Evolutionary conservation across 2,329 filamentous ascomycete genomes (phyloP).

Genomic region (Cladosporium phlei): DNA sequence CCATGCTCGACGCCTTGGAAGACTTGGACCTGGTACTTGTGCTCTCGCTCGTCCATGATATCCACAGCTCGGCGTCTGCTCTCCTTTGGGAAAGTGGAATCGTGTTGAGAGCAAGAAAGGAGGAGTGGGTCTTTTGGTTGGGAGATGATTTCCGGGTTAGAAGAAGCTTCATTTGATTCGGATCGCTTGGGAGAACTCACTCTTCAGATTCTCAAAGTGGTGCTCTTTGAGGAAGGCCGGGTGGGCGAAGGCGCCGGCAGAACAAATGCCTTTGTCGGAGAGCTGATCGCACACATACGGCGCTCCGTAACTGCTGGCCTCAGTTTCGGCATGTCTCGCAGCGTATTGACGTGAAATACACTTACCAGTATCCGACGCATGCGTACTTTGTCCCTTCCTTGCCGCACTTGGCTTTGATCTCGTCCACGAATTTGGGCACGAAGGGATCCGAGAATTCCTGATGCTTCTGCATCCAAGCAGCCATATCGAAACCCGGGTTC

Average conservation of each 20-base stretch:
- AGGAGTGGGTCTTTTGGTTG: slow-evolving; percentile 42
- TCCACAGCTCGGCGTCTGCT: slow-evolving; percentile 40
- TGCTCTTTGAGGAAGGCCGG: slow-evolving; percentile 47
- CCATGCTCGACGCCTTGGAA: slow-evolving; percentile 34
- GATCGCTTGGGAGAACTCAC: too few relatives aligned
- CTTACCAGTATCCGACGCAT: slow-evolving; percentile 39
- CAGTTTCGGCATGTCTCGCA: slow-evolving; percentile 22
- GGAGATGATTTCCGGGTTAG: too few relatives aligned
- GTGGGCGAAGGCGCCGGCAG: slow-evolving; percentile 49
- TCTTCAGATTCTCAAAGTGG: too few relatives aligned
- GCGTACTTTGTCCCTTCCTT: slow-evolving; percentile 34
- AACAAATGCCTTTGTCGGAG: too few relatives aligned
- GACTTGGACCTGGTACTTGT: slow-evolving; percentile 32
- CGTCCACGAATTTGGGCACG: slow-evolving; percentile 44
- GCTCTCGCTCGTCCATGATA: slow-evolving; percentile 38
- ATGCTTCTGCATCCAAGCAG: slow-evolving; percentile 48
- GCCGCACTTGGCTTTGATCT: slow-evolving; percentile 36
- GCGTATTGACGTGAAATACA: background rate
- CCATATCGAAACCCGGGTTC: slow-evolving; percentile 41
- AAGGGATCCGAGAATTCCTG: slow-evolving; percentile 38
- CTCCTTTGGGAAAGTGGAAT: slow-evolving; percentile 41
- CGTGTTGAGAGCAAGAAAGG: slow-evolving; percentile 44
- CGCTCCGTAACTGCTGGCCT: slow-evolving; percentile 36
- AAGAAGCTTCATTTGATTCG: too few relatives aligned
- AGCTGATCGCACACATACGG: slow-evolving; percentile 41